These are phyloP conservation scores for Penicillium frequentans DNA, from an alignment of 2,329 filamentous ascomycete species.

Conservation along the genomic window DNA sequence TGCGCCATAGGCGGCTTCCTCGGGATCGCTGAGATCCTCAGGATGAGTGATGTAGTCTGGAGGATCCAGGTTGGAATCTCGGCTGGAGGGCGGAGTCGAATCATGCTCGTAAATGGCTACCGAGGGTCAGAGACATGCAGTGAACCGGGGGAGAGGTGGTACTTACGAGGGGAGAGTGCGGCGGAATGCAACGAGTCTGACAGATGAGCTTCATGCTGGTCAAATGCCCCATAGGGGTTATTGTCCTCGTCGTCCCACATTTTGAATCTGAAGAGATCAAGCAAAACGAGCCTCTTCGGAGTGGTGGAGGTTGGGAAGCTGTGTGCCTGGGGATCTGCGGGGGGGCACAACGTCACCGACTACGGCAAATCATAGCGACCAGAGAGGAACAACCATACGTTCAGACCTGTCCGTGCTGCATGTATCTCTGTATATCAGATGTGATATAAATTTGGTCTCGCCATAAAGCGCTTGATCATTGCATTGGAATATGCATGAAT, in stretches of 20 bases:
- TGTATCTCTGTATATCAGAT: no score
- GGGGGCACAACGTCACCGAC: slow-evolving; percentile 20
- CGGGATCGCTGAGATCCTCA: slow-evolving; percentile 59
- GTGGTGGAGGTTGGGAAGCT: slow-evolving; percentile 17
- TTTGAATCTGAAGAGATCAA: slow-evolving; percentile 26
- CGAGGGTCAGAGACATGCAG: slow-evolving; percentile 10
- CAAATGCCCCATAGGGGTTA: slow-evolving; percentile 95
- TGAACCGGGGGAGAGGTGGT: background rate
- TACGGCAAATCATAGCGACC: slow-evolving; percentile 4
- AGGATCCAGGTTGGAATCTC: slow-evolving; percentile 67
- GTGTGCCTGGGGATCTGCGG: slow-evolving; percentile 25
- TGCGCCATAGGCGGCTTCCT: slow-evolving; percentile 52
- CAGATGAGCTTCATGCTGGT: slow-evolving; percentile 76
- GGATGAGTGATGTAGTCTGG: slow-evolving; percentile 57
- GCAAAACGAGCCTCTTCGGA: background rate
- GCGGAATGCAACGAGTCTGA: slow-evolving; percentile 66
- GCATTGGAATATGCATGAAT: no score
- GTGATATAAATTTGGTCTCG: no score
- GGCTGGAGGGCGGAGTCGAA: slow-evolving; percentile 67
- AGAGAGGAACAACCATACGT: background rate
- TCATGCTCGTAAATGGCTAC: slow-evolving; percentile 60
- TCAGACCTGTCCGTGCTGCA: no score
- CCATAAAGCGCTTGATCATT: no score
- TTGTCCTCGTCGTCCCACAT: slow-evolving; percentile 99
- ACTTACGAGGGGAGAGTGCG: slow-evolving; percentile 54